phyloP scores from a whole-genome alignment of 495 filamentous ascomycete genomes.

The Hamigera avellanea region DNA sequence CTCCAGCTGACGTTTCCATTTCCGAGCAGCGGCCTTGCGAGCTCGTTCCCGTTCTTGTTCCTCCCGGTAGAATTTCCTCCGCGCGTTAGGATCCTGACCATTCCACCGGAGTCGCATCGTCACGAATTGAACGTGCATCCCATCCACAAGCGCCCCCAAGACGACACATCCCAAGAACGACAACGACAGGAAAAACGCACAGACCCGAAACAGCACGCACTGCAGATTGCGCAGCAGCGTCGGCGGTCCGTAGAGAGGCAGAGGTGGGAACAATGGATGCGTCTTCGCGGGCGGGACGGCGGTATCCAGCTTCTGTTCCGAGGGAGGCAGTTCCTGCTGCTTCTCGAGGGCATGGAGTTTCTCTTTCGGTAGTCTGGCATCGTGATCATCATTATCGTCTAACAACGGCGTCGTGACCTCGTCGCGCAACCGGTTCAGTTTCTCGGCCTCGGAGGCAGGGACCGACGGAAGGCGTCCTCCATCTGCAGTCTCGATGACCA shows the following conservation, averaged over 20 bases:
- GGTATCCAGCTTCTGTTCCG: constrained; percentile 17
- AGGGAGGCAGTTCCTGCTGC: neutral
- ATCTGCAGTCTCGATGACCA: constrained; percentile 55
- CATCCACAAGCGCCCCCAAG: constrained; percentile 55
- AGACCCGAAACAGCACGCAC: constrained; percentile 44
- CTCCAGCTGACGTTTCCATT: constrained; percentile 44
- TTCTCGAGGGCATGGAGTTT: no score
- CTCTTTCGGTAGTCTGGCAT: constrained; percentile 1
- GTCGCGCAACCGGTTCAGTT: constrained; percentile 52
- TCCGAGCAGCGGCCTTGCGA: constrained; percentile 42
- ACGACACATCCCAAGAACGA: constrained; percentile 67
- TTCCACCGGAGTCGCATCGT: constrained; percentile 36
- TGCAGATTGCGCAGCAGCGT: constrained; percentile 51
- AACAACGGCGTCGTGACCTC: constrained; percentile 15
- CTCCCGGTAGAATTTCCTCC: constrained; percentile 57
- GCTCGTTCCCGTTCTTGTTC: constrained; percentile 46
- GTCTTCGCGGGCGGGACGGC: constrained; percentile 40
- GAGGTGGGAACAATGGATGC: constrained; percentile 77
- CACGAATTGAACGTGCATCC: constrained; percentile 37
- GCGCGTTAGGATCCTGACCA: constrained; percentile 42
- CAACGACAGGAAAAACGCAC: constrained; percentile 65
- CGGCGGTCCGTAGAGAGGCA: constrained; percentile 75
- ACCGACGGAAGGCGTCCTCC: constrained; percentile 54
- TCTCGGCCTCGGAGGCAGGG: constrained; percentile 51
- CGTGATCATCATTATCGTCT: constrained; percentile 5